phyloP scores from a whole-genome alignment of 129 eudicot species.

The Erigeron canadensis region DNA sequence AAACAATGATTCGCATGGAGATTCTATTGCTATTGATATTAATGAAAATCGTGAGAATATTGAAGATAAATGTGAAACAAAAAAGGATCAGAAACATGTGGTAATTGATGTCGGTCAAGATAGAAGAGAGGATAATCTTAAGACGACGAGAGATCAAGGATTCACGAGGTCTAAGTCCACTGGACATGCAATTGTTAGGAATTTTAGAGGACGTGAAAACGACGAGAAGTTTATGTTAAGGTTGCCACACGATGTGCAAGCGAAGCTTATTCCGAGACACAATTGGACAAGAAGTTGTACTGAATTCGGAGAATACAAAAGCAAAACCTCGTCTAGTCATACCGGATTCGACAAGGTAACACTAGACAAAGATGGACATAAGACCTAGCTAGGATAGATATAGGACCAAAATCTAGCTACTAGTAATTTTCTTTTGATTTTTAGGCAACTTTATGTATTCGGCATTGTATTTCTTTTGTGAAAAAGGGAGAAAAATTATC shows the following conservation, averaged over 20 bases:
- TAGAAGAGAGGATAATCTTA: background rate
- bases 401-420: background rate
- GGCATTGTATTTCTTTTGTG: conserved; percentile 3
- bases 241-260: conserved; percentile 62
- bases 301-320: conserved; percentile 58
- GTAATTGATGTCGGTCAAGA: conserved; percentile 15
- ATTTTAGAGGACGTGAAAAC: conserved; percentile 30
- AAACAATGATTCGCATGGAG: conserved; percentile 25
- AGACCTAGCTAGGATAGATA: conserved; percentile 9
- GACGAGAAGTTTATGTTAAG: conserved; percentile 54
- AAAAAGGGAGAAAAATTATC: background rate
- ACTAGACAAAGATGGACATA: conserved; percentile 11
- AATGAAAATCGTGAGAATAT: conserved; percentile 37
- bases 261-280: conserved; percentile 46
- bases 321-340: conserved; percentile 36
- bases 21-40: conserved; percentile 40
- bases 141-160: conserved; percentile 28
- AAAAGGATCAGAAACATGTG: conserved; percentile 25
- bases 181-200: conserved; percentile 58
- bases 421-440: background rate
- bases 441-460: background rate
- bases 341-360: conserved; percentile 48
- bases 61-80: conserved; percentile 14
- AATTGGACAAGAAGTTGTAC: conserved; percentile 61
- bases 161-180: conserved; percentile 72